A percentile compares a stretch with the other conserved stretches of the same genome.
phyloP scores from a whole-genome alignment of 1,139 yeast genomes.

The Hansenula sp. region DNA sequence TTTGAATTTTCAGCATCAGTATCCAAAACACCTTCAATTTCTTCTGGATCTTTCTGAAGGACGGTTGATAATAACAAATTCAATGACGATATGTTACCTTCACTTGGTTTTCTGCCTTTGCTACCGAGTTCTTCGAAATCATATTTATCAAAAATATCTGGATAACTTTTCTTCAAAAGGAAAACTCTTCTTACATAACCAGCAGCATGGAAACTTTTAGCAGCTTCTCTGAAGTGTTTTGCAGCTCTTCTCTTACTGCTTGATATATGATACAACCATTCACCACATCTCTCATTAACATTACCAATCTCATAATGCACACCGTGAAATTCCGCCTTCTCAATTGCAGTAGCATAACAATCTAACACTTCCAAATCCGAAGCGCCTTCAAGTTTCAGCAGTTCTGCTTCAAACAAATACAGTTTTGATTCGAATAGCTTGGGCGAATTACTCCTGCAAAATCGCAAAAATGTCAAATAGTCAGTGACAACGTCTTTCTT shows the following conservation, averaged over 20 bases:
- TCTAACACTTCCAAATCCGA: conserved; percentile 39
- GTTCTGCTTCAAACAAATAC: conserved; percentile 8
- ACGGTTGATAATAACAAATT: conserved; percentile 15
- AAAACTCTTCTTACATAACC: conserved; percentile 4
- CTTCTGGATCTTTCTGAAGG: conserved; percentile 9
- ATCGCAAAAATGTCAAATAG: conserved; percentile 3
- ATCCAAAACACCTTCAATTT: conserved; percentile 5
- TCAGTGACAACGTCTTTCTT: conserved; percentile 2
- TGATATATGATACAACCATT: conserved; percentile 36
- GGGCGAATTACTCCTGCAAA: conserved; percentile 10
- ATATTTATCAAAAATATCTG: conserved; percentile 12
- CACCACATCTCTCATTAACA: conserved; percentile 41
- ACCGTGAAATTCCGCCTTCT: conserved; percentile 29
- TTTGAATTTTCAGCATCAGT: conserved; percentile 14
- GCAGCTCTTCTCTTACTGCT: conserved; percentile 17
- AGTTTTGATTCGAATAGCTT: conserved; percentile 10
- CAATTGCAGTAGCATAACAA: conserved; percentile 43
- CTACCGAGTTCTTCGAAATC: conserved; percentile 4
- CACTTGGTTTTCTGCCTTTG: conserved; percentile 4
- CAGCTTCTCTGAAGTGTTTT: conserved; percentile 12
- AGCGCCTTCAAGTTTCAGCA: conserved; percentile 8
- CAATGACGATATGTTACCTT: conserved; percentile 8
- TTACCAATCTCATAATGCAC: conserved; percentile 39
- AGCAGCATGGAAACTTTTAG: conserved; percentile 4
- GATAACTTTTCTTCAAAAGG: conserved; percentile 7